Evolutionary conservation across 129 eudicot species (phyloP), one percentile per base, ranked within the genome.

Genomic region (Chrysanthemum lavandulifolium): DNA sequence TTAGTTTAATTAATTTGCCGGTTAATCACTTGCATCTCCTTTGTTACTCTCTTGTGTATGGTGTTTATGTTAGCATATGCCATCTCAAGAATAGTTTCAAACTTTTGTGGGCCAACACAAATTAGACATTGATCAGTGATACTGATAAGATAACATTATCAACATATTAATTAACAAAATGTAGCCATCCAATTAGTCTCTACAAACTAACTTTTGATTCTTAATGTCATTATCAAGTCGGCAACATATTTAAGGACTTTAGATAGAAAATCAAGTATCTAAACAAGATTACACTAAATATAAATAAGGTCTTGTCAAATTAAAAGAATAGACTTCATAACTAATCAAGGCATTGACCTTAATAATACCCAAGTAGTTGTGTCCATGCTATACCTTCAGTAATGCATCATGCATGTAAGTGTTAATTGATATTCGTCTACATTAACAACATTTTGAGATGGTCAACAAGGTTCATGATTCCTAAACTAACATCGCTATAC

Each of bases 81-180:
- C 75, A 57, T 56, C 23, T 71, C 23, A 19, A 58, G 11, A 21
- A 43, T 58, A 58, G 57, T 19, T 71, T 47, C 10, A 19, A 56
- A 13, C 8, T 9, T 58, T 71, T 21, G 45, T 65, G 53, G 69
- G 29, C 25, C 69, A 65, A 65, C 4, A 40, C 29, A 40, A 65
- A 15, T 1, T 40, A 65, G 2, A 40, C 23, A n/a, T n/a, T 65
- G 25, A 65, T 36, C 53, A 16, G 57, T 21, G 57, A 57, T 25
- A 19, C n/a, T n/a, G n/a, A n/a, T n/a, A n/a, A n/a, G 21, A 19
- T 19, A 6, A 40, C 47, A 40, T 40, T 5, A 40, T 40, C 47
- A 40, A 40, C 47, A 6, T 40, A 40, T 4, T 40, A 40, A 40
- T 40, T 40, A 0, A 1, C 47, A 40, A 40, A 0, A 40, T 40